phyloP scores from a whole-genome alignment of 345 rosid species.

The Salix koriyanagi region DNA sequence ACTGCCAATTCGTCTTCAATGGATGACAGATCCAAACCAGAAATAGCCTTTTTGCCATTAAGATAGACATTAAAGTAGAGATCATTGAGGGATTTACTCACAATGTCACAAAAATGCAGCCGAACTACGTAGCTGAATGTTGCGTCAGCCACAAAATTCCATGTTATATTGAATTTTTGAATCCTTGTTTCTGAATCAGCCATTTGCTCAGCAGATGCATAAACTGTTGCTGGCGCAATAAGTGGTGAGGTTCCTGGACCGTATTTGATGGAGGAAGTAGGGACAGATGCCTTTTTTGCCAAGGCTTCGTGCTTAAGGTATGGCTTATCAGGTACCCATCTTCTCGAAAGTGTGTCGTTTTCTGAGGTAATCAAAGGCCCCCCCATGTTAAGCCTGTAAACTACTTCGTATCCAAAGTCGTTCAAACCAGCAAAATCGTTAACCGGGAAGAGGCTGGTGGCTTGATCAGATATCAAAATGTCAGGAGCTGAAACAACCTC shows the following conservation, averaged over 20 bases:
- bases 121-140: slow-evolving; percentile 54
- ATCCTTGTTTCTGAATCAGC: slow-evolving; percentile 38
- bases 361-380: slow-evolving; percentile 55
- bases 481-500: slow-evolving; percentile 79
- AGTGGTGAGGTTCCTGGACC: slow-evolving; percentile 44
- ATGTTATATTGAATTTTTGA: slow-evolving; percentile 60
- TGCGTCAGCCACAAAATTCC: slow-evolving; percentile 56
- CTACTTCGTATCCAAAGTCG: slow-evolving; percentile 43
- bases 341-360: slow-evolving; percentile 57
- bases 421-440: slow-evolving; percentile 37
- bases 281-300: slow-evolving; percentile 31
- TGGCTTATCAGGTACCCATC: slow-evolving; percentile 51
- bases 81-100: slow-evolving; percentile 63
- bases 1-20: slow-evolving; percentile 36
- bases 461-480: slow-evolving; percentile 46
- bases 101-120: slow-evolving; percentile 75
- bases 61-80: slow-evolving; percentile 70
- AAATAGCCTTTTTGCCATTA: slow-evolving; percentile 55
- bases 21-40: slow-evolving; percentile 63
- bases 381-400: slow-evolving; percentile 68
- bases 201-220: slow-evolving; percentile 61
- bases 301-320: slow-evolving; percentile 43
- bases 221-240: slow-evolving; percentile 63
- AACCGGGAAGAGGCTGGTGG: slow-evolving; percentile 52
- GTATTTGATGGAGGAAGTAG: slow-evolving; percentile 46